These are phyloP conservation scores for Saccharomycopsis hybrid DNA, from an alignment of 1,139 yeast genomes.

Conservation along the genomic window DNA sequence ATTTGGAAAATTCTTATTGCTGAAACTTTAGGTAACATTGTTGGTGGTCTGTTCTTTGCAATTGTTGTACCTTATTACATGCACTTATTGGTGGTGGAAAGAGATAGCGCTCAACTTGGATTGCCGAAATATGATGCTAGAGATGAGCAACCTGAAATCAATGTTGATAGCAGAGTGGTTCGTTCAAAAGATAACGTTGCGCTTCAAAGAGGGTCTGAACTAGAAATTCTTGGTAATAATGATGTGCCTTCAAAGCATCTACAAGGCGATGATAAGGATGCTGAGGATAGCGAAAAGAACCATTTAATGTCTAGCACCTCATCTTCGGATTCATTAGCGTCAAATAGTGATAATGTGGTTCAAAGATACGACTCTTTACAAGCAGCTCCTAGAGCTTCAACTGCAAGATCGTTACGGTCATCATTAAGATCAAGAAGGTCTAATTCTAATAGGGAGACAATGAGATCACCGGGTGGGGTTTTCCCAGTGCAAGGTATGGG, in stretches of 20 bases:
- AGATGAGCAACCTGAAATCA: slow-evolving; percentile 75
- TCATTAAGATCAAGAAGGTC: not conserved
- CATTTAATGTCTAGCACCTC: not conserved
- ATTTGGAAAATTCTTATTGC: slow-evolving; percentile 70
- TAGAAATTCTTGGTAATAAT: not conserved
- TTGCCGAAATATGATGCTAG: slow-evolving; percentile 62
- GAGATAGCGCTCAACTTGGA: slow-evolving; percentile 51
- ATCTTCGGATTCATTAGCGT: not conserved
- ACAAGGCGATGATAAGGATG: not conserved
- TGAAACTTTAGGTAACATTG: slow-evolving; percentile 60
- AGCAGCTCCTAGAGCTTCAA: not conserved
- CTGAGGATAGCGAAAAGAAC: not conserved
- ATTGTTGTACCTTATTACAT: slow-evolving; percentile 59
- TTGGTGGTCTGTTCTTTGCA: slow-evolving; percentile 65
- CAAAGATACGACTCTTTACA: slow-evolving; percentile 4
- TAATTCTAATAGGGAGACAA: not conserved
- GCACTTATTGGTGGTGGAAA: slow-evolving; percentile 63
- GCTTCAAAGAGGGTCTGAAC: not conserved
- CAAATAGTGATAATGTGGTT: slow-evolving; percentile 1
- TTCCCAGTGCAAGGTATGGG: slow-evolving; percentile 81
- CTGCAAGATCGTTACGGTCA: slow-evolving; percentile 1
- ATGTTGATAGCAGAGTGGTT: slow-evolving; percentile 71
- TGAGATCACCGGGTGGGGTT: slow-evolving; percentile 59
- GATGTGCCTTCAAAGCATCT: not conserved
- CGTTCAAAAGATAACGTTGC: slow-evolving; percentile 11